These are phyloP conservation scores for Boletus patriciae DNA, from an alignment of 768 basidiomycete genomes.

Conservation along the genomic window DNA sequence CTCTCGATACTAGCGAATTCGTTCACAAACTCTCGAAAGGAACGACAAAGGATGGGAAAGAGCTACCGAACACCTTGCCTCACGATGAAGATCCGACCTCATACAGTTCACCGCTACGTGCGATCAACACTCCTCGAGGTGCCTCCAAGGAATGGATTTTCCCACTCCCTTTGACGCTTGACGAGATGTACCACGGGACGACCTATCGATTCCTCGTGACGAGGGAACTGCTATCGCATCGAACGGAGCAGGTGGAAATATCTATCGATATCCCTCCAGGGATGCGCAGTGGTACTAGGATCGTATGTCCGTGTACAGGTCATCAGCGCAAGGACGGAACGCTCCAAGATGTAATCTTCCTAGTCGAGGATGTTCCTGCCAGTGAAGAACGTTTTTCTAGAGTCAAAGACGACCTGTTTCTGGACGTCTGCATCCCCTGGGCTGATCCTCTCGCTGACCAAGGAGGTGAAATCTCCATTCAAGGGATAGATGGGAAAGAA, in stretches of 20 bases:
- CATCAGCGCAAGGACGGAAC: conserved; percentile 58
- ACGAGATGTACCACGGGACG: conserved; percentile 60
- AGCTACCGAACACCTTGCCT: background rate
- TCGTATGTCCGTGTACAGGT: conserved; percentile 63
- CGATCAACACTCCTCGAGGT: conserved; percentile 41
- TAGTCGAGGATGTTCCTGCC: conserved; percentile 53
- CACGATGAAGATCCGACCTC: conserved; percentile 17
- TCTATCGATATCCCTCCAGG: conserved; percentile 62
- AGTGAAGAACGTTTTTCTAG: conserved; percentile 55
- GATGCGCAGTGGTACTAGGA: conserved; percentile 58
- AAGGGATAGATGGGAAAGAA: conserved; percentile 59
- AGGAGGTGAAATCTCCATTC: conserved; percentile 51
- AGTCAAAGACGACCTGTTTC: conserved; percentile 54
- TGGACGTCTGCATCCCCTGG: conserved; percentile 59
- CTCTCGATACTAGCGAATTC: conserved; percentile 26
- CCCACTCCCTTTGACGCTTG: conserved; percentile 57
- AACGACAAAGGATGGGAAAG: conserved; percentile 5
- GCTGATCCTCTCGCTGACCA: conserved; percentile 46
- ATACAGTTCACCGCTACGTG: conserved; percentile 41
- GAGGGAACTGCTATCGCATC: conserved; percentile 50
- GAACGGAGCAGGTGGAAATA: conserved; percentile 54
- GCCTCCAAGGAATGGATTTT: conserved; percentile 65
- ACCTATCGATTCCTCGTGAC: conserved; percentile 59
- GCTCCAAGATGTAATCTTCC: conserved; percentile 66
- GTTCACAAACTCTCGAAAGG: conserved; percentile 29